Percentiles rank a stretch among this genome's conserved stretches.
These are phyloP conservation scores for Juglanconis juglandina DNA, from an alignment of 2,329 filamentous ascomycete genomes.

Conservation along the genomic window DNA sequence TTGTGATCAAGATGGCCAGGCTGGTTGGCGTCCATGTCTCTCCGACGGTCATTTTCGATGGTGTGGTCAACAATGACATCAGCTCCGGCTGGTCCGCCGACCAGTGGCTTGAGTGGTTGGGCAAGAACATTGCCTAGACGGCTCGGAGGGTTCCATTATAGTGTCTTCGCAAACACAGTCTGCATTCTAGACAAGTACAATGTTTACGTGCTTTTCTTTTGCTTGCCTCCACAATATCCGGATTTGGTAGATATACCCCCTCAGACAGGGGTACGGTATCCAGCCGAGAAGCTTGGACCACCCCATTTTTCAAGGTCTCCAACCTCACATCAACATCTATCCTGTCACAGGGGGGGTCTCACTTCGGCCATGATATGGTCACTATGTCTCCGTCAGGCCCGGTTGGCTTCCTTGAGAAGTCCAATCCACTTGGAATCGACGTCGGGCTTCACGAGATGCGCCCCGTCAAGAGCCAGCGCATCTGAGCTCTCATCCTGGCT, in stretches of 20 bases:
- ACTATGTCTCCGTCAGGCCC: neutral
- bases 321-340: neutral
- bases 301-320: neutral
- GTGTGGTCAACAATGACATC: slow-evolving; percentile 74
- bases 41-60: slow-evolving; percentile 85
- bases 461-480: neutral
- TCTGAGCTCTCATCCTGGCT: neutral
- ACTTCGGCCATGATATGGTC: slow-evolving; percentile 10
- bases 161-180: neutral
- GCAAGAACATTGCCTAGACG: slow-evolving; percentile 46
- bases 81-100: slow-evolving; percentile 73
- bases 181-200: neutral
- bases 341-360: neutral
- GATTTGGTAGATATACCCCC: neutral
- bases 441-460: neutral
- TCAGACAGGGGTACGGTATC: neutral
- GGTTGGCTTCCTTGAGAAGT: neutral
- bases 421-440: neutral
- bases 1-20: slow-evolving; percentile 75
- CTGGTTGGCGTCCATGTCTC: slow-evolving; percentile 84
- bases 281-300: slow-evolving; percentile 10
- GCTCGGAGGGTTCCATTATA: neutral
- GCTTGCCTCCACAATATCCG: neutral
- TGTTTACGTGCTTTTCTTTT: neutral
- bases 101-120: slow-evolving; percentile 84